A percentile compares a stretch with the other conserved stretches of the same genome.
phyloP scores from a whole-genome alignment of 1,284 basidiomycete genomes.

The Malassezia psittaci region DNA sequence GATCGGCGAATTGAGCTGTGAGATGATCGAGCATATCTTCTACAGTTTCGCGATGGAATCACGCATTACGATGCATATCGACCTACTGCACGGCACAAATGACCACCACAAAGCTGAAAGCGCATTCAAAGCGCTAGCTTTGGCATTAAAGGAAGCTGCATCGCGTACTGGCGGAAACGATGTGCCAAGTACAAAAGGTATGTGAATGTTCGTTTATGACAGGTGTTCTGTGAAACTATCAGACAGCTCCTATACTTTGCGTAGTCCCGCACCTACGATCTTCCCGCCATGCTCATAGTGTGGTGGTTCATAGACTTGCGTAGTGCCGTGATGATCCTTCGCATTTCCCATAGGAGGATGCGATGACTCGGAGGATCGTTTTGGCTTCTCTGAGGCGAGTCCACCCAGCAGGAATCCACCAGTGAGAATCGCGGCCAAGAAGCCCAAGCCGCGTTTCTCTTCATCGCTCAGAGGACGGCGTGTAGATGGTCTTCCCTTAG shows the following conservation, averaged over 20 bases:
- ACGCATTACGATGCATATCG: slow-evolving; percentile 82
- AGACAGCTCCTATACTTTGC: slow-evolving; percentile 9
- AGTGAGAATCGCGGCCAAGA: slow-evolving; percentile 54
- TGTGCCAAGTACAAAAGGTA: slow-evolving; percentile 90
- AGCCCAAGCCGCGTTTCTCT: slow-evolving; percentile 55
- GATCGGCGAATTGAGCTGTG: slow-evolving; percentile 72
- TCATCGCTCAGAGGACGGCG: slow-evolving; percentile 53
- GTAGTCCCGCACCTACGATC: slow-evolving; percentile 14
- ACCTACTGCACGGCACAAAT: slow-evolving; percentile 85
- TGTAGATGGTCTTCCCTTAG: slow-evolving; percentile 16
- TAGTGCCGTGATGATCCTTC: background rate
- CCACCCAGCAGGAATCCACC: slow-evolving; percentile 54
- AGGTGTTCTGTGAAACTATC: slow-evolving; percentile 2
- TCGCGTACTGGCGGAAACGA: slow-evolving; percentile 79
- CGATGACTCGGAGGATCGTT: background rate
- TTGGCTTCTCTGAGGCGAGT: background rate
- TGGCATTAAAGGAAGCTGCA: slow-evolving; percentile 89
- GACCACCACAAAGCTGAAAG: slow-evolving; percentile 98
- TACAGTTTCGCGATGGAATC: slow-evolving; percentile 85
- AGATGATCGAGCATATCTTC: slow-evolving; percentile 94
- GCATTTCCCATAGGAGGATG: background rate
- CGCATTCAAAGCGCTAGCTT: slow-evolving; percentile 90
- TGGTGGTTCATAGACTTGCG: slow-evolving; percentile 2
- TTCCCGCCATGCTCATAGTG: slow-evolving; percentile 14
- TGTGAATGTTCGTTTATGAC: background rate